phyloP scores from a whole-genome alignment of 179 eudicot genomes.

The Silene noctiflora region DNA sequence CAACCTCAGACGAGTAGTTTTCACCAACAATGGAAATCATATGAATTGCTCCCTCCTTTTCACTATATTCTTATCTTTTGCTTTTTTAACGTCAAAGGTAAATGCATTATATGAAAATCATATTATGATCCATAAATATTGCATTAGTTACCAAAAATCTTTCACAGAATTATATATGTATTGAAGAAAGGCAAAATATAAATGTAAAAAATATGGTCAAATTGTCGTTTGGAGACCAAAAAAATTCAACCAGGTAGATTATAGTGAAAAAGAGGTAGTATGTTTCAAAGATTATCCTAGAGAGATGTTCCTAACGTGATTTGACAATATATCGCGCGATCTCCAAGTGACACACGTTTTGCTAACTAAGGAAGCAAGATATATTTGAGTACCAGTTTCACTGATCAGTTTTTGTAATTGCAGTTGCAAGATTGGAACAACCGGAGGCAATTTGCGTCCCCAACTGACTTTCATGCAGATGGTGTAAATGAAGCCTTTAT shows the following conservation, averaged over 20 bases:
- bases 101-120: too few species aligned
- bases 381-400: background rate
- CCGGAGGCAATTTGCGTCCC: conserved; percentile 76
- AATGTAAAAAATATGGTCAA: too few species aligned
- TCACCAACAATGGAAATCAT: background rate
- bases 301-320: background rate
- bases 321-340: background rate
- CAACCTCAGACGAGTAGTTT: background rate
- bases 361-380: background rate
- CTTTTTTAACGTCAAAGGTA: too few species aligned
- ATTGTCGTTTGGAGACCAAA: too few species aligned
- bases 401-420: conserved; percentile 19
- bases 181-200: too few species aligned
- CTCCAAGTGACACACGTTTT: too few species aligned
- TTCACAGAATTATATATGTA: too few species aligned
- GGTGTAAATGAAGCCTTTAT: conserved; percentile 84
- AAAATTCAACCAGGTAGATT: too few species aligned
- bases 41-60: background rate
- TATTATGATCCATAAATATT: too few species aligned
- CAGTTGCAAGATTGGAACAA: conserved; percentile 99
- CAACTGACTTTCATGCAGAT: conserved; percentile 92
- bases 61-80: too few species aligned
- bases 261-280: too few species aligned
- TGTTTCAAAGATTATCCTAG: conserved; percentile 2
- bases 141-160: too few species aligned